A percentile compares a stretch with the other conserved stretches of the same genome.
These are phyloP conservation scores for Pichia scutulata DNA, from an alignment of 805 yeast genomes.

Conservation along the genomic window DNA sequence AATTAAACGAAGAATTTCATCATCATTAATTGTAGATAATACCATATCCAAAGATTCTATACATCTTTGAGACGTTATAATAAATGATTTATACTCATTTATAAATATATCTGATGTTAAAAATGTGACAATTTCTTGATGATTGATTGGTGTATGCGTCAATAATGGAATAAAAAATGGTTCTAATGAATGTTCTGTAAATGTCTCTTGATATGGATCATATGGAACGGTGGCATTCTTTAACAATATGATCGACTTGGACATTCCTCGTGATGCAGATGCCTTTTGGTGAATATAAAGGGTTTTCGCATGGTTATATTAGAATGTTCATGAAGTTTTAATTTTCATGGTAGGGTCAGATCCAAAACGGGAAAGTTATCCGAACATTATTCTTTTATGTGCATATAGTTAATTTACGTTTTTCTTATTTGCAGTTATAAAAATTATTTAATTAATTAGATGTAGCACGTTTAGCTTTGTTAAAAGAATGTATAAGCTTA, in stretches of 20 bases:
- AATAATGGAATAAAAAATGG: conserved; percentile 68
- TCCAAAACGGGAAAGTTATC: not conserved
- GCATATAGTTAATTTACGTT: too few species aligned
- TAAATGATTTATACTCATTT: conserved; percentile 39
- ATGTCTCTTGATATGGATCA: conserved; percentile 54
- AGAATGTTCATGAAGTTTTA: not conserved
- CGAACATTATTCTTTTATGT: too few species aligned
- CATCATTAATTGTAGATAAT: conserved; percentile 24
- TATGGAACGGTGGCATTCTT: conserved; percentile 65
- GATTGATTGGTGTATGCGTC: conserved; percentile 51
- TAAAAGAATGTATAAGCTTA: not conserved
- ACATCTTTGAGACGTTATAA: conserved; percentile 87
- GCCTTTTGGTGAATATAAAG: not conserved
- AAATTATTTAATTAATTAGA: not conserved
- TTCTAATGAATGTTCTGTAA: conserved; percentile 29
- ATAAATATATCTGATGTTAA: conserved; percentile 39
- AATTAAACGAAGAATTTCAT: conserved; percentile 9
- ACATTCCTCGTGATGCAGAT: conserved; percentile 4
- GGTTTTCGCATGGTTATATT: too few species aligned
- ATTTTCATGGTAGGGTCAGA: too few species aligned
- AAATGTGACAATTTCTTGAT: conserved; percentile 35
- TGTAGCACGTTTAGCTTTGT: not conserved
- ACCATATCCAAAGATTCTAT: conserved; percentile 64
- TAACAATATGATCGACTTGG: conserved; percentile 40
- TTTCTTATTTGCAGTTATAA: not conserved